Base-by-base conservation (phyloP, 2,329 filamentous ascomycete genomes). In the Exophiala sp. region DNA sequence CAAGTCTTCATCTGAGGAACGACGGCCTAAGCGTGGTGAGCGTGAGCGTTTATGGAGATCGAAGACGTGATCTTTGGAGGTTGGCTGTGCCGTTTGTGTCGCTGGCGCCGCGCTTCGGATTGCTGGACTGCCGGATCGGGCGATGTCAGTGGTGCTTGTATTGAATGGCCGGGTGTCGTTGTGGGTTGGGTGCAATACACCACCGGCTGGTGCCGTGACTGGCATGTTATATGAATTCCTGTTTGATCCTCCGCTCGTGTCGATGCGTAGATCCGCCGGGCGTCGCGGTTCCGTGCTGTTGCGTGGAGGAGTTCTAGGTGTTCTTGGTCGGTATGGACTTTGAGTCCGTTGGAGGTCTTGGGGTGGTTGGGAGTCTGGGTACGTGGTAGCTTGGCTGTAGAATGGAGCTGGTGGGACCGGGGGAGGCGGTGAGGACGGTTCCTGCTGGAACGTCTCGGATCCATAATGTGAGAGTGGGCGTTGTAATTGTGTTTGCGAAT, bases 41-140 rank as follows among this genome's bases (percentile, higher is more conserved):
- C 71, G 68, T 14, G 69, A 71, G 20, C 69, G 68, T 48, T 71
- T 61, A 45, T 70, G 67, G 4, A 72, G 60, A 24, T 70, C 62
- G 42, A 66, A 59, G 5, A 69, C 65, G 55, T 70, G 68, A 6
- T 54, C 36, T n/a, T 50, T 44, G 24, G 42, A 36, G 7, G 46
- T 36, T 40, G 18, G 53, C 41, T 20, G 43, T 5, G 35, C 38
- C 4, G 32, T 12, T 18, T 42, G 16, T 18, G 6, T 35, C 36
- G 29, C n/a, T 7, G 38, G 16, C 14, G 20, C 7, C 12, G 40
- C 20, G 41, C 5, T 35, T n/a, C 39, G 12, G 18, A 20, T 20
- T 20, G 18, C 16, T 9, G 14, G 11, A 38, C 14, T 29, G 24
- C 24, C 24, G 24, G 24, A 29, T 29, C 24, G 2, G 5, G 24